phyloP scores from a whole-genome alignment of 768 basidiomycete species.

The Dictyophora rubrovolvata region DNA sequence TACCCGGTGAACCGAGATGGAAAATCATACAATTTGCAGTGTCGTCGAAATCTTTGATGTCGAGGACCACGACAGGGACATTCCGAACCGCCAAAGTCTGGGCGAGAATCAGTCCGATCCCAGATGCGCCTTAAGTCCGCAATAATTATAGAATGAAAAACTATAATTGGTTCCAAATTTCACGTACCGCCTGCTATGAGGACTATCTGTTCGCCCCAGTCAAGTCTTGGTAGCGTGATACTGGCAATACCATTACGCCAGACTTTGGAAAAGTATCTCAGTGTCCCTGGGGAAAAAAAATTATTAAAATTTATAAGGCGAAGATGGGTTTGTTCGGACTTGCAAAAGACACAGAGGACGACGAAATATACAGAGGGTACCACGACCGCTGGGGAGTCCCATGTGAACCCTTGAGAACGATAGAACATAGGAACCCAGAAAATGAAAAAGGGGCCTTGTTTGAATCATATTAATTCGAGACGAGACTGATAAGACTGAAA shows the following conservation, averaged over 20 bases:
- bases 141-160: constrained; percentile 19
- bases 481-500: constrained; percentile 1
- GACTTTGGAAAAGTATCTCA: constrained; percentile 59
- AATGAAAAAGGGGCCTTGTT: constrained; percentile 73
- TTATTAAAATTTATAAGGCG: constrained; percentile 8
- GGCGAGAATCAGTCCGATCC: constrained; percentile 80
- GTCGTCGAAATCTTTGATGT: constrained; percentile 58
- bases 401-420: constrained; percentile 50
- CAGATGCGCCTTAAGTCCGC: constrained; percentile 51
- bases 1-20: not conserved
- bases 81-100: constrained; percentile 78
- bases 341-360: constrained; percentile 58
- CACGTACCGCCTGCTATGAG: constrained; percentile 80
- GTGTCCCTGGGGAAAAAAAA: constrained; percentile 38
- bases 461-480: constrained; percentile 1
- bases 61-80: constrained; percentile 77
- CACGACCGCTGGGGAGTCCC: constrained; percentile 42
- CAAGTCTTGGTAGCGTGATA: constrained; percentile 50
- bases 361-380: constrained; percentile 44
- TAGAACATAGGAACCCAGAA: constrained; percentile 72
- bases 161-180: not conserved
- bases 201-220: constrained; percentile 87
- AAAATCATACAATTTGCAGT: constrained; percentile 62
- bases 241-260: constrained; percentile 68
- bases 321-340: constrained; percentile 21